A percentile compares a stretch with the other conserved stretches of the same genome.
Evolutionary conservation across 2,329 filamentous ascomycete genomes (phyloP).

Genomic region (Penicillium rolfsii): DNA sequence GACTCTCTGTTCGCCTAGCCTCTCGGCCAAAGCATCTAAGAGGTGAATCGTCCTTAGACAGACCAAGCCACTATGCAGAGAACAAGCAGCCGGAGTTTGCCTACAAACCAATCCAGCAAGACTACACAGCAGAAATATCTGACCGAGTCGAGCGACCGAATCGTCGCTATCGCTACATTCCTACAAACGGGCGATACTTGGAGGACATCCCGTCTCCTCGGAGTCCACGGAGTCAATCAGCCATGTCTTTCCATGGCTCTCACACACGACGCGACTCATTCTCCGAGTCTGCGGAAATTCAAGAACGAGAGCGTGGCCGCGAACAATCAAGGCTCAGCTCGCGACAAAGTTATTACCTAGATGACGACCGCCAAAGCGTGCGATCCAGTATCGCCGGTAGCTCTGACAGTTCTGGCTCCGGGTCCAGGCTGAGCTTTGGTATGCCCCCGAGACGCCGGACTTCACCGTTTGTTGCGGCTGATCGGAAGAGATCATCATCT

Average conservation of each 20-base stretch:
- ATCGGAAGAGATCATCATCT: slow-evolving; percentile 30
- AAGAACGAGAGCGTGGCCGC: slow-evolving; percentile 10
- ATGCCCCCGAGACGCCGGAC: slow-evolving; percentile 21
- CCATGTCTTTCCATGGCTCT: slow-evolving; percentile 15
- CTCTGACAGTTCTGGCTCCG: slow-evolving; percentile 10
- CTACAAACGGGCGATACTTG: slow-evolving; percentile 31
- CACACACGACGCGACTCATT: slow-evolving; percentile 19
- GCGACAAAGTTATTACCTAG: slow-evolving; percentile 8
- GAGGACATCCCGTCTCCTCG: slow-evolving; percentile 23
- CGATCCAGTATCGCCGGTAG: slow-evolving; percentile 16
- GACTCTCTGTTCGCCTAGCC: slow-evolving; percentile 35
- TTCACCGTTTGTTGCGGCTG: slow-evolving; percentile 22
- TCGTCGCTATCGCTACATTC: slow-evolving; percentile 40
- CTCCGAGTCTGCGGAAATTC: slow-evolving; percentile 8
- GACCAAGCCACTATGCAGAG: slow-evolving; percentile 13
- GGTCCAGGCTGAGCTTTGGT: slow-evolving; percentile 17
- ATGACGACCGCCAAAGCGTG: slow-evolving; percentile 22
- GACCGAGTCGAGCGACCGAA: slow-evolving; percentile 21
- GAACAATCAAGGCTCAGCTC: not conserved
- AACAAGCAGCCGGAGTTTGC: slow-evolving; percentile 33
- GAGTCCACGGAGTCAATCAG: slow-evolving; percentile 23
- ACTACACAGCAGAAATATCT: slow-evolving; percentile 37
- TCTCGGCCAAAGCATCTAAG: slow-evolving; percentile 27
- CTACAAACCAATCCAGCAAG: slow-evolving; percentile 39
- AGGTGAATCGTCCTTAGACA: slow-evolving; percentile 16